Conservation (phyloP, 2,329 filamentous ascomycete genomes). For the Pseudocercospora pini-densiflorae region DNA sequence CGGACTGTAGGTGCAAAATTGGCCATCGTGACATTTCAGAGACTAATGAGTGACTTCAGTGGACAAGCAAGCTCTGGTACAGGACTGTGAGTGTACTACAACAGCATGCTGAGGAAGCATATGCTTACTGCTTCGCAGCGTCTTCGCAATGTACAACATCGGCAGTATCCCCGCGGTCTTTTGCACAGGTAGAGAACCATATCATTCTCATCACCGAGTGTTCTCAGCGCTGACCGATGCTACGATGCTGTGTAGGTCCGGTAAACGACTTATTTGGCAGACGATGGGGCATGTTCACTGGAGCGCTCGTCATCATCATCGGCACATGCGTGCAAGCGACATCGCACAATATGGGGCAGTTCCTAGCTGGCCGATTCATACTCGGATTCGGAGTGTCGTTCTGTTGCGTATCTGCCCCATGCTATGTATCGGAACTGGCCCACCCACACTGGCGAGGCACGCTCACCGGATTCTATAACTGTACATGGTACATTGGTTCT, state of each 20-base stretch:
- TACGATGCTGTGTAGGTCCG: background rate
- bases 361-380: conserved; percentile 7
- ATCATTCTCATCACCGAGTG: background rate
- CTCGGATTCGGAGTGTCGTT: conserved; percentile 10
- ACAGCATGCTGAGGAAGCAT: background rate
- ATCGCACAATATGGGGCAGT: conserved; percentile 11
- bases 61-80: conserved; percentile 11
- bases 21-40: background rate
- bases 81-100: background rate
- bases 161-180: conserved; percentile 9
- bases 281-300: conserved; percentile 15
- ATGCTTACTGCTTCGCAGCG: background rate
- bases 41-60: background rate
- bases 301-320: conserved; percentile 5
- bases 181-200: background rate
- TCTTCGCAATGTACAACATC: conserved; percentile 11
- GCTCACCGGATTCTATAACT: conserved; percentile 9
- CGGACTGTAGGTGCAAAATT: background rate
- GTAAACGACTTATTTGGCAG: conserved; percentile 8
- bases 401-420: conserved; percentile 10
- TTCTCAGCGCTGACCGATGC: background rate
- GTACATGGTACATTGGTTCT: conserved; percentile 49
- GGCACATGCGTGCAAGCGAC: conserved; percentile 10
- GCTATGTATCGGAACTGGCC: conserved; percentile 11
- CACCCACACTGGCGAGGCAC: conserved; percentile 12